Evolutionary conservation across 305 asterid genomes (phyloP).

Genomic region (Fraxinus sp.): DNA sequence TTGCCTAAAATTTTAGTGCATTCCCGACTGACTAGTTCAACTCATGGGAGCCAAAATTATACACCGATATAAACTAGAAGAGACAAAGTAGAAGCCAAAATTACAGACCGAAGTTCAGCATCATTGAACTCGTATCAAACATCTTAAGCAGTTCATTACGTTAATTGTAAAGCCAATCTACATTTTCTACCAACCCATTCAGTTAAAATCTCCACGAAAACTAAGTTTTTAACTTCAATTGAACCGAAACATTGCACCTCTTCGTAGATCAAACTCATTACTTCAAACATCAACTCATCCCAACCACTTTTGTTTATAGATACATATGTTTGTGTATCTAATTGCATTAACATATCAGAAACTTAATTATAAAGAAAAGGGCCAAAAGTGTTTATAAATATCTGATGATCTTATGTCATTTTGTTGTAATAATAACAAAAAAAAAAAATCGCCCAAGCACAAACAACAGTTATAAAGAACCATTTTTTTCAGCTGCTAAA

Average conservation of each 20-base stretch:
- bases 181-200: not conserved
- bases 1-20: not conserved
- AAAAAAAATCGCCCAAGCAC: not conserved
- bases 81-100: not conserved
- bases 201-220: not conserved
- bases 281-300: conserved; percentile 7
- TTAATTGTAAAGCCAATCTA: not conserved
- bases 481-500: not conserved
- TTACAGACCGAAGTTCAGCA: not conserved
- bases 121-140: not conserved
- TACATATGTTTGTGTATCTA: not conserved
- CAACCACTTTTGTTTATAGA: not conserved
- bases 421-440: not conserved
- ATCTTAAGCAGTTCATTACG: not conserved
- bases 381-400: not conserved
- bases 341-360: not conserved
- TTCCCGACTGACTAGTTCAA: not conserved
- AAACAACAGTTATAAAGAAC: not conserved
- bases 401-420: not conserved
- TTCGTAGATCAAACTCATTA: not conserved
- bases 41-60: not conserved
- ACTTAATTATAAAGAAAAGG: not conserved
- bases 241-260: not conserved
- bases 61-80: not conserved
- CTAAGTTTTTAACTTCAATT: not conserved